Percentiles rank a stretch among this genome's conserved stretches.
Evolutionary conservation across 768 basidiomycete genomes (phyloP).

Genomic region (Rhodotorula graminis): DNA sequence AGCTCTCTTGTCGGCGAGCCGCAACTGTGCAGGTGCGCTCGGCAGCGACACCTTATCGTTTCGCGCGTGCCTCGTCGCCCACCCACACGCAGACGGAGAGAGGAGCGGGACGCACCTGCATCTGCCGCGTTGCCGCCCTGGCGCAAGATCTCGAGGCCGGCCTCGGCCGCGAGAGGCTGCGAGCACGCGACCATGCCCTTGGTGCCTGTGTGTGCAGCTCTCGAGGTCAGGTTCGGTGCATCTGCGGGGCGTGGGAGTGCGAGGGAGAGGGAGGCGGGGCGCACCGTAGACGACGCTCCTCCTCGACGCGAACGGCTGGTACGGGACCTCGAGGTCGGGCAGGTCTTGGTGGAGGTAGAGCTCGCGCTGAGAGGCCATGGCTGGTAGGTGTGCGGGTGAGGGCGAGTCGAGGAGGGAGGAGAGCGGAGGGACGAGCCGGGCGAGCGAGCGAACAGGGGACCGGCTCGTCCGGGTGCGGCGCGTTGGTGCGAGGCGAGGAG

Average conservation of each 20-base stretch:
- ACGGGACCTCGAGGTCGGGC: conserved; percentile 41
- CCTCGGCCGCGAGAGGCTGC: conserved; percentile 85
- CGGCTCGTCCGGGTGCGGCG: too few relatives aligned
- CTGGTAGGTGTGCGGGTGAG: background rate
- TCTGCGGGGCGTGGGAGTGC: too few relatives aligned
- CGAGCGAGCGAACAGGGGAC: too few relatives aligned
- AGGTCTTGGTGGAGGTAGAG: conserved; percentile 22
- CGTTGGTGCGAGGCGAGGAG: too few relatives aligned
- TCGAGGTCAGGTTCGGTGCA: too few relatives aligned
- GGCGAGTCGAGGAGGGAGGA: background rate
- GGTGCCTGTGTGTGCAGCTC: conserved; percentile 44
- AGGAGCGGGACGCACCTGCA: conserved; percentile 49
- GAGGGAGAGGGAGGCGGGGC: background rate
- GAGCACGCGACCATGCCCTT: conserved; percentile 84
- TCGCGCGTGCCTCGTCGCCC: too few relatives aligned
- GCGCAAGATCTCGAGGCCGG: conserved; percentile 81
- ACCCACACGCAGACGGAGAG: too few relatives aligned
- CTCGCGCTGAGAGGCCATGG: conserved; percentile 1
- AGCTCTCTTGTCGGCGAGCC: conserved; percentile 45
- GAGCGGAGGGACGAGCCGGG: too few relatives aligned
- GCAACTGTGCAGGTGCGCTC: too few relatives aligned
- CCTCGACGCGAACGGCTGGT: conserved; percentile 73
- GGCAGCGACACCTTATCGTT: too few relatives aligned
- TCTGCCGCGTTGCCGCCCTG: conserved; percentile 86
- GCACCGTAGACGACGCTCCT: conserved; percentile 74